Conservation (phyloP, 2,329 filamentous ascomycete genomes). For the Clonostachys rosea region DNA sequence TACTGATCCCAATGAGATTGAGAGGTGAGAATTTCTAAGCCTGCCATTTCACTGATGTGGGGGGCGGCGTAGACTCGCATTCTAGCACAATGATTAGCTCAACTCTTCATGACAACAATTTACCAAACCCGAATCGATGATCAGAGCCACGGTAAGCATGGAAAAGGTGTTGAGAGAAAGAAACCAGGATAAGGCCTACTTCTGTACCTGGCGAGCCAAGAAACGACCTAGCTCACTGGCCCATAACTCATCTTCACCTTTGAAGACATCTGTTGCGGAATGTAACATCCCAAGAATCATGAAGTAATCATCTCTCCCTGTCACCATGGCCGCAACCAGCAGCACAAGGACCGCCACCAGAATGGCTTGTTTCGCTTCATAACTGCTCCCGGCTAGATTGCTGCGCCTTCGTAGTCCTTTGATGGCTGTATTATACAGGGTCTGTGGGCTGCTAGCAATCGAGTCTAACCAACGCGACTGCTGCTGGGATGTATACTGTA, state of each 20-base stretch:
- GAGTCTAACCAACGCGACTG: no score
- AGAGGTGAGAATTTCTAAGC: neutral
- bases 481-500: no score
- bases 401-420: no score
- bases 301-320: constrained; percentile 15
- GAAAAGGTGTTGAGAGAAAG: no score
- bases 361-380: constrained; percentile 2
- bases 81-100: constrained; percentile 23
- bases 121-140: no score
- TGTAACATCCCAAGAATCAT: constrained; percentile 15
- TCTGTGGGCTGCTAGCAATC: no score
- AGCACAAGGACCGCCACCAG: constrained; percentile 14
- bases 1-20: neutral
- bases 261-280: constrained; percentile 15
- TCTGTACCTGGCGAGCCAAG: constrained; percentile 14
- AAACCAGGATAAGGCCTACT: constrained; percentile 8
- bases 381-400: no score
- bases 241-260: constrained; percentile 8
- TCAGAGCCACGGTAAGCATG: no score
- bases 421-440: no score
- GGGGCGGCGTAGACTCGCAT: constrained; percentile 5
- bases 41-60: neutral
- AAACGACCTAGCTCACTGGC: constrained; percentile 11
- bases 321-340: constrained; percentile 15
- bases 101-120: neutral